Conservation (phyloP, 2,329 filamentous ascomycete species). For the Phaeosphaeria sp. region DNA sequence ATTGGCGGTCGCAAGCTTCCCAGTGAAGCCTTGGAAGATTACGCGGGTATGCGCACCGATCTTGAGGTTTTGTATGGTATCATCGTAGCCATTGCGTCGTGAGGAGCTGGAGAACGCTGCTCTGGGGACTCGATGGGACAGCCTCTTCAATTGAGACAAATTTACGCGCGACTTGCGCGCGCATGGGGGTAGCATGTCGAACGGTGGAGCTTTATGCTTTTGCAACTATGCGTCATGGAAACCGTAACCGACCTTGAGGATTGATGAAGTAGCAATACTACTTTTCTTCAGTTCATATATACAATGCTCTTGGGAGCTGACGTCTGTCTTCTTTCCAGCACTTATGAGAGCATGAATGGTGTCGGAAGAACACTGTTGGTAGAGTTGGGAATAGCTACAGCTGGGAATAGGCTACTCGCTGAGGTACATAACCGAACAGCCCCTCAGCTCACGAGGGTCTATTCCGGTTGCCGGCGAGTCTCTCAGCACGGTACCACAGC, state of each 20-base stretch:
- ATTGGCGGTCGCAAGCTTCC: constrained; percentile 74
- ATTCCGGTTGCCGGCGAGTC: constrained; percentile 1
- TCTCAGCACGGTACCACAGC: background rate
- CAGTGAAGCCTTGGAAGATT: constrained; percentile 75
- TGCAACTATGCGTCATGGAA: constrained; percentile 12
- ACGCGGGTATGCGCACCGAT: constrained; percentile 72
- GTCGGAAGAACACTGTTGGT: background rate
- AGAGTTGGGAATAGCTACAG: background rate
- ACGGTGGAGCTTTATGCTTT: constrained; percentile 6
- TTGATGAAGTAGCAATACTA: background rate
- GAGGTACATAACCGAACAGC: constrained; percentile 11
- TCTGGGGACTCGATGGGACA: constrained; percentile 10
- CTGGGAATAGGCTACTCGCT: constrained; percentile 8
- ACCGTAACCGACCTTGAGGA: background rate
- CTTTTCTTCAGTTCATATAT: background rate
- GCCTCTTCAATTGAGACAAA: constrained; percentile 2
- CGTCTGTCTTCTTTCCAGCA: background rate
- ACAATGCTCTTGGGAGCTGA: background rate
- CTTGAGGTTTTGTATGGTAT: constrained; percentile 70
- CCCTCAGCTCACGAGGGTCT: constrained; percentile 2
- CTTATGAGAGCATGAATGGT: background rate
- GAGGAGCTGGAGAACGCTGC: constrained; percentile 39
- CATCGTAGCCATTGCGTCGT: constrained; percentile 57
- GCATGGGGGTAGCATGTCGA: constrained; percentile 22
- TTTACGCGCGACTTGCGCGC: constrained; percentile 15